Evolutionary conservation across 345 rosid genomes (phyloP), one percentile per base, ranked within the genome.

Genomic region (Gossypium rotundifolium): DNA sequence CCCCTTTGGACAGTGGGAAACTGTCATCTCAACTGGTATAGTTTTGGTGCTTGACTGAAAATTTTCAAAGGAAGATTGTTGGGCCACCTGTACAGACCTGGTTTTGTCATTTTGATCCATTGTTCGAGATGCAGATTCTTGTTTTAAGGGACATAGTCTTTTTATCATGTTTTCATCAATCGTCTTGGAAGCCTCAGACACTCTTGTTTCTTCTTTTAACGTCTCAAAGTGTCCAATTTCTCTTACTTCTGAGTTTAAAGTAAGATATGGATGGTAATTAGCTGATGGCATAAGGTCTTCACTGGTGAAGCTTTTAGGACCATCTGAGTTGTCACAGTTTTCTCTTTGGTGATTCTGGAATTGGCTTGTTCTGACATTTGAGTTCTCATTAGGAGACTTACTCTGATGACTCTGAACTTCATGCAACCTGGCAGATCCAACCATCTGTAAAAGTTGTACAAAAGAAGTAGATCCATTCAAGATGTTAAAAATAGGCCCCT

Each of bases 401-500:
- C 65, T 77, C 76, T 64, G 84, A 46, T 65, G 82, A 74, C 59
- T 65, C 46, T 61, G 65, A 67, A 74, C 79, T 67, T 78, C 84
- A 59, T 77, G 80, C 40, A 52, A 75, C 71, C 53, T 73, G 71
- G 77, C 63, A 45, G 85, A 81, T 70, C 82, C 91, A 65, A 81
- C 84, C 79, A 76, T 80, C n/a, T 80, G 78, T 54, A 87, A 54
- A 65, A 92, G 95, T 88, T 88, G 87, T 85, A 84, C 12, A 61
- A 79, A 91, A 25, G 93, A 83, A 53, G 63, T 74, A 38, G 77
- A 53, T 23, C 72, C 66, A 59, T 69, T 72, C 29, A 75, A 79
- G 78, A 78, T 71, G 66, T 64, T 72, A 20, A 76, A n/a, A 60
- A 72, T 66, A 58, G 64, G 55, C 44, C 71, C 65, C 57, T 57